Percentiles rank a stretch among this genome's conserved stretches.
Evolutionary conservation across 1,284 basidiomycete genomes (phyloP).

Genomic region (Blastosporella zonata): DNA sequence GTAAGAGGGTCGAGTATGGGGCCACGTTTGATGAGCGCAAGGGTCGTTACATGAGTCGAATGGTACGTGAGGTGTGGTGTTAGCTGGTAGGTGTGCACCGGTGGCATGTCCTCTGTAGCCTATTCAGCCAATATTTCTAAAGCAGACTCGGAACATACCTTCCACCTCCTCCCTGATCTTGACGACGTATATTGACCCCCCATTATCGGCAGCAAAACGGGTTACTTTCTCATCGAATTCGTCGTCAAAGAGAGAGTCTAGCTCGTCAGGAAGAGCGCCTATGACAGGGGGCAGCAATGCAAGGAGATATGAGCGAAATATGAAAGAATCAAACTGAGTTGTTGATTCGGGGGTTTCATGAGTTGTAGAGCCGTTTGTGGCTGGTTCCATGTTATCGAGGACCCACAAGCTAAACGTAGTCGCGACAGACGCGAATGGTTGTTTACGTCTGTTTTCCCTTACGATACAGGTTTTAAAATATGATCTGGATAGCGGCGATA

Average conservation of each 20-base stretch:
- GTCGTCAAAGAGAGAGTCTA: constrained; percentile 67
- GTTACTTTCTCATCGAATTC: constrained; percentile 73
- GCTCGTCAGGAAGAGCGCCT: constrained; percentile 58
- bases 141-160: constrained; percentile 39
- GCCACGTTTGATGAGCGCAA: constrained; percentile 93
- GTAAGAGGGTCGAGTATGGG: constrained; percentile 77
- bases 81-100: constrained; percentile 67
- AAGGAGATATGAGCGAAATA: constrained; percentile 67
- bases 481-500: too few relatives aligned
- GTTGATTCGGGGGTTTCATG: constrained; percentile 20
- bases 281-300: constrained; percentile 74
- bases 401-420: too few relatives aligned
- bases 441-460: too few relatives aligned
- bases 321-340: constrained; percentile 50
- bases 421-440: too few relatives aligned
- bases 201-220: constrained; percentile 72
- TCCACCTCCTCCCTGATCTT: constrained; percentile 72
- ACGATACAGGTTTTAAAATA: too few relatives aligned
- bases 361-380: constrained; percentile 19
- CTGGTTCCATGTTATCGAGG: too few relatives aligned
- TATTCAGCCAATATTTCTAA: constrained; percentile 2
- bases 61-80: constrained; percentile 80
- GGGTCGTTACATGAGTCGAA: constrained; percentile 76
- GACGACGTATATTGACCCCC: constrained; percentile 73
- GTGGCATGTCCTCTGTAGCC: constrained; percentile 53